Conservation (phyloP, 2,329 filamentous ascomycete species). For the Blumeriella jaapii region DNA sequence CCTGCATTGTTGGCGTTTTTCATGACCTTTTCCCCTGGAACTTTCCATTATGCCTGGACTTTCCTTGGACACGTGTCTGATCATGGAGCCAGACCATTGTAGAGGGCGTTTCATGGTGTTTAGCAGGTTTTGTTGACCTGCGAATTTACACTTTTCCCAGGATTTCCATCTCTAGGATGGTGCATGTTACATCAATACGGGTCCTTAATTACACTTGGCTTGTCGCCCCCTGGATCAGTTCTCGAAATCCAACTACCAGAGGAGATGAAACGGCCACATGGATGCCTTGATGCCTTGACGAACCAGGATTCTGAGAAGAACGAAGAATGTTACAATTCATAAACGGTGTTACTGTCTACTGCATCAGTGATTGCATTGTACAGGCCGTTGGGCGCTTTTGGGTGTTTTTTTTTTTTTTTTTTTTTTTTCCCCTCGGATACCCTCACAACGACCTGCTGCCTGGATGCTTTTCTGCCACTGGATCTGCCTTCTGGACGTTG, state of each 20-base stretch:
- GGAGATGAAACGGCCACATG: conserved; percentile 17
- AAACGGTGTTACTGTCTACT: conserved; percentile 20
- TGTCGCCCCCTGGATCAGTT: too few species aligned
- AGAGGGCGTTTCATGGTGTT: conserved; percentile 15
- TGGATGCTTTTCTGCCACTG: conserved; percentile 20
- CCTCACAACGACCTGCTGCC: conserved; percentile 24
- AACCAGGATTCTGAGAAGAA: conserved; percentile 17
- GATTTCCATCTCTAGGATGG: conserved; percentile 16
- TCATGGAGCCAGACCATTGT: conserved; percentile 19
- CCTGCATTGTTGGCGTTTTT: conserved; percentile 24
- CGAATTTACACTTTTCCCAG: conserved; percentile 14
- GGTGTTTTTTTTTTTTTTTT: conserved; percentile 16
- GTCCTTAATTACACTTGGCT: conserved; percentile 9
- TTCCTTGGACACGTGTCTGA: conserved; percentile 16
- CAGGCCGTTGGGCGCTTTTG: conserved; percentile 22
- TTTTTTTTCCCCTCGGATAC: conserved; percentile 18
- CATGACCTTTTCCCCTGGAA: conserved; percentile 17
- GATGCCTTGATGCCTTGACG: conserved; percentile 21
- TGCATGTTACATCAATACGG: conserved; percentile 12
- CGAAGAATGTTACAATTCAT: conserved; percentile 13
- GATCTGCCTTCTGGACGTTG: conserved; percentile 9
- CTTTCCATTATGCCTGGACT: conserved; percentile 14
- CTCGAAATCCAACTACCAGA: conserved; percentile 11
- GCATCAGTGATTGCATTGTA: conserved; percentile 27
- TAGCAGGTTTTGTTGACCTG: conserved; percentile 13